These are phyloP conservation scores for Alternaria ethzedia DNA, from an alignment of 2,329 filamentous ascomycete species.

Conservation along the genomic window DNA sequence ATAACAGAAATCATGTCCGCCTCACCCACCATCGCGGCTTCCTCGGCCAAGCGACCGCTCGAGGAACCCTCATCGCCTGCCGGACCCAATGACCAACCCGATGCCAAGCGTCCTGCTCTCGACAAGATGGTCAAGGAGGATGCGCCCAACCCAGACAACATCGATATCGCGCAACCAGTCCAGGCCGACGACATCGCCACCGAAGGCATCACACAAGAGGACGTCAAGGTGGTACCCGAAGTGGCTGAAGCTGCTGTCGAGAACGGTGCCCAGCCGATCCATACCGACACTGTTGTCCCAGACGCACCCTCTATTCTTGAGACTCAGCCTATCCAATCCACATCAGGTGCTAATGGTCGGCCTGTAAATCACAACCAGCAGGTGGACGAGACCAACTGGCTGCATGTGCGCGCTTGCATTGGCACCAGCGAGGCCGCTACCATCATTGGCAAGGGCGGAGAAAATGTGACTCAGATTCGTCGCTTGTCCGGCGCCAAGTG, in stretches of 20 bases:
- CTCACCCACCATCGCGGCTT: constrained; percentile 57
- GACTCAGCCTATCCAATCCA: constrained; percentile 66
- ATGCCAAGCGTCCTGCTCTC: constrained; percentile 94
- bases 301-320: constrained; percentile 62
- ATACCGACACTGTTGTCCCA: constrained; percentile 72
- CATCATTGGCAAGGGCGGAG: constrained; percentile 96
- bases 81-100: constrained; percentile 87
- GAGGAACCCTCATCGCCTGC: constrained; percentile 97
- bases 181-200: constrained; percentile 42
- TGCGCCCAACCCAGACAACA: constrained; percentile 55
- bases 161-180: constrained; percentile 47
- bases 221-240: constrained; percentile 30
- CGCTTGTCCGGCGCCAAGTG: constrained; percentile 96
- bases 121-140: constrained; percentile 86
- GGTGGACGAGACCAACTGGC: constrained; percentile 93
- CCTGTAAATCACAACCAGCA: constrained; percentile 56
- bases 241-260: constrained; percentile 41
- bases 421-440: constrained; percentile 97
- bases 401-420: constrained; percentile 95
- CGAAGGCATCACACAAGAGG: constrained; percentile 42
- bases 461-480: constrained; percentile 97
- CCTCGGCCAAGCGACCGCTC: constrained; percentile 87
- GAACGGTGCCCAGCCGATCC: constrained; percentile 64
- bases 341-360: constrained; percentile 60
- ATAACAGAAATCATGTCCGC: constrained; percentile 52